These are phyloP conservation scores for Rhizoclosmatium globosum DNA, from an alignment of 192 early-diverging fungal genomes.

Conservation along the genomic window DNA sequence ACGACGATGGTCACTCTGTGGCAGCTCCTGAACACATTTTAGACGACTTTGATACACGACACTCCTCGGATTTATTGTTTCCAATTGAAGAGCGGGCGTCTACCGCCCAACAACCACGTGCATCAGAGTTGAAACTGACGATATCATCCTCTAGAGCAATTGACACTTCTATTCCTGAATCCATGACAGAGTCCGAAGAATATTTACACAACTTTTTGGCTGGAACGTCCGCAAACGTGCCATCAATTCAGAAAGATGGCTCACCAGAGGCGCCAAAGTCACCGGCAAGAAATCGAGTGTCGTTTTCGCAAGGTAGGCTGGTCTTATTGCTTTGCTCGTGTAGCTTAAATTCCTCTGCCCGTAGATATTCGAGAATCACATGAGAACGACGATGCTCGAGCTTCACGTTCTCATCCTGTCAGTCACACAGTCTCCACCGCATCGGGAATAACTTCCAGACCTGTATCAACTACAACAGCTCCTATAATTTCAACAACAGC, in stretches of 20 bases:
- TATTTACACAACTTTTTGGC: conserved; percentile 14
- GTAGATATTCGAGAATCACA: neutral
- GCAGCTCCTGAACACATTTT: neutral
- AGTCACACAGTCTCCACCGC: neutral
- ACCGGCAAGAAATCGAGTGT: neutral
- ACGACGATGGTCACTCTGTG: neutral
- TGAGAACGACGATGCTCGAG: neutral
- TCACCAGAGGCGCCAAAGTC: neutral
- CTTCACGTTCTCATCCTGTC: neutral
- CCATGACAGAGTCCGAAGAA: conserved; percentile 6
- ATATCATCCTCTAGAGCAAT: no score
- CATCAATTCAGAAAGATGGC: neutral
- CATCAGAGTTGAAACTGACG: no score
- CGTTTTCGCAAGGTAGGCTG: neutral
- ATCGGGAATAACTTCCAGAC: neutral
- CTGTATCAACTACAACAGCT: neutral
- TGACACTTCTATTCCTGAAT: neutral
- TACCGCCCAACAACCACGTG: no score
- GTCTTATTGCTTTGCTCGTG: neutral
- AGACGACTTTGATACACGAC: no score
- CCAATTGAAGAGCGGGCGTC: no score
- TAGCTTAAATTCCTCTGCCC: neutral
- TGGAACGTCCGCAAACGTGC: neutral
- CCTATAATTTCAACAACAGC: no score
- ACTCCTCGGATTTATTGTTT: no score